These are phyloP conservation scores for Fusarium verrucosum DNA, from an alignment of 2,329 filamentous ascomycete genomes.

Conservation along the genomic window DNA sequence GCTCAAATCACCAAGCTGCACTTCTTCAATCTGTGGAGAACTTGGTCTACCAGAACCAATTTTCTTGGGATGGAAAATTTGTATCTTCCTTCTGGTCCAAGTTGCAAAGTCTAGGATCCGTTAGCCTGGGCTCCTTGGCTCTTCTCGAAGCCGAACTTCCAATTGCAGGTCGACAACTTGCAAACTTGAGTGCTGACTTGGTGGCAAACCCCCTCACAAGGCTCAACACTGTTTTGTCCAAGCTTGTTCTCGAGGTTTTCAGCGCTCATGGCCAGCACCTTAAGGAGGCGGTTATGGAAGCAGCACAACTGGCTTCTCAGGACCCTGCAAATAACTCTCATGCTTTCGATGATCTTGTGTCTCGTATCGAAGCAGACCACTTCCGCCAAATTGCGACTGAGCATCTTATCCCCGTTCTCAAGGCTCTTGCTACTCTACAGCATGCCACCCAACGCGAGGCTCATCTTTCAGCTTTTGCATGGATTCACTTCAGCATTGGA, in stretches of 20 bases:
- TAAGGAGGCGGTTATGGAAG: slow-evolving; percentile 42
- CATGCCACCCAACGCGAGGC: slow-evolving; percentile 31
- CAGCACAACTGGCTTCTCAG: slow-evolving; percentile 38
- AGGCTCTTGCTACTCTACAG: slow-evolving; percentile 52
- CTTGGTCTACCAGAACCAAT: slow-evolving; percentile 53
- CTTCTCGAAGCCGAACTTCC: slow-evolving; percentile 73
- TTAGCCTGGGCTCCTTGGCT: slow-evolving; percentile 67
- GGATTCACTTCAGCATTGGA: slow-evolving; percentile 79
- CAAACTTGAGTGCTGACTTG: slow-evolving; percentile 60
- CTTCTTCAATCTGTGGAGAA: slow-evolving; percentile 60
- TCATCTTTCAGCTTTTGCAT: slow-evolving; percentile 64
- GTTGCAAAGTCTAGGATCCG: slow-evolving; percentile 60
- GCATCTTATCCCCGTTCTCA: slow-evolving; percentile 58
- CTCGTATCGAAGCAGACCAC: slow-evolving; percentile 48
- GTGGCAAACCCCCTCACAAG: slow-evolving; percentile 59
- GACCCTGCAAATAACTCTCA: slow-evolving; percentile 1
- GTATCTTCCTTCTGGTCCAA: slow-evolving; percentile 62
- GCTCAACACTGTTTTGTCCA: slow-evolving; percentile 59
- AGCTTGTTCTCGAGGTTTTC: slow-evolving; percentile 56
- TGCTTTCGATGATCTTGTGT: slow-evolving; percentile 38
- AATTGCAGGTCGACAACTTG: slow-evolving; percentile 65
- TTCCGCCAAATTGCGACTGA: slow-evolving; percentile 51
- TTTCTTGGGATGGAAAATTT: slow-evolving; percentile 54
- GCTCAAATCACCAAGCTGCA: slow-evolving; percentile 49
- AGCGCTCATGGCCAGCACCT: slow-evolving; percentile 51